These are phyloP conservation scores for Scheffersomyces cryptocercus DNA, from an alignment of 1,139 yeast species.

Conservation along the genomic window DNA sequence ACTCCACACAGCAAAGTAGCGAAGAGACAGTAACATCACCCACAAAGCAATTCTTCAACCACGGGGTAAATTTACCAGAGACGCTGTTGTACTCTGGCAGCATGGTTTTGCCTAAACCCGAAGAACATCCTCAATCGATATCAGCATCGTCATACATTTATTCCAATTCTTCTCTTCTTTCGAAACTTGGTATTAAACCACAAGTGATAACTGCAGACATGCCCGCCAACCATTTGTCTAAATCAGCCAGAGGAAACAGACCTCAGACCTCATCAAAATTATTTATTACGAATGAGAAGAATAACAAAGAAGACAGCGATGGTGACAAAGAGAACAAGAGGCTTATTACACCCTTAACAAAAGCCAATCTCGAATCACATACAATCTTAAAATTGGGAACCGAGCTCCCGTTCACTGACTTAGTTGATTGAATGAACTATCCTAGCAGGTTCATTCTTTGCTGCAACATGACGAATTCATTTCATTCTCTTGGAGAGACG, in stretches of 20 bases:
- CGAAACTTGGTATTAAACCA: slow-evolving; percentile 45
- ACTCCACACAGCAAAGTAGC: background rate
- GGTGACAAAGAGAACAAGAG: slow-evolving; percentile 17
- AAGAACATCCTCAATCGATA: slow-evolving; percentile 9
- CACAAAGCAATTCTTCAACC: slow-evolving; percentile 23
- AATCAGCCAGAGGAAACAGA: slow-evolving; percentile 8
- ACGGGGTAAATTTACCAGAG: slow-evolving; percentile 31
- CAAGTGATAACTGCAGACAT: slow-evolving; percentile 40
- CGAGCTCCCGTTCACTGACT: slow-evolving; percentile 21
- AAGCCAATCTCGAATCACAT: slow-evolving; percentile 34
- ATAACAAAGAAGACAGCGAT: slow-evolving; percentile 8
- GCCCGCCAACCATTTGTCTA: slow-evolving; percentile 12
- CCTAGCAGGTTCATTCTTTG: too few relatives aligned
- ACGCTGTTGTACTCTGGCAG: slow-evolving; percentile 39
- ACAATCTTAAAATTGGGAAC: slow-evolving; percentile 20
- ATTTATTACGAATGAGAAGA: slow-evolving; percentile 2
- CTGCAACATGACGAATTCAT: too few relatives aligned
- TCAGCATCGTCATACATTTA: slow-evolving; percentile 35
- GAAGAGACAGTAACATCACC: too few relatives aligned
- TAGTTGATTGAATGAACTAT: slow-evolving; percentile 16
- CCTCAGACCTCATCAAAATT: slow-evolving; percentile 3
- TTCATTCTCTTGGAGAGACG: too few relatives aligned
- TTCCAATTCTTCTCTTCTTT: slow-evolving; percentile 36
- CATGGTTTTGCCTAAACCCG: slow-evolving; percentile 22
- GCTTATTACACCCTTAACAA: slow-evolving; percentile 26